These are phyloP conservation scores for Pterocarpus macrocarpus DNA, from an alignment of 306 rosid genomes.

Conservation along the genomic window DNA sequence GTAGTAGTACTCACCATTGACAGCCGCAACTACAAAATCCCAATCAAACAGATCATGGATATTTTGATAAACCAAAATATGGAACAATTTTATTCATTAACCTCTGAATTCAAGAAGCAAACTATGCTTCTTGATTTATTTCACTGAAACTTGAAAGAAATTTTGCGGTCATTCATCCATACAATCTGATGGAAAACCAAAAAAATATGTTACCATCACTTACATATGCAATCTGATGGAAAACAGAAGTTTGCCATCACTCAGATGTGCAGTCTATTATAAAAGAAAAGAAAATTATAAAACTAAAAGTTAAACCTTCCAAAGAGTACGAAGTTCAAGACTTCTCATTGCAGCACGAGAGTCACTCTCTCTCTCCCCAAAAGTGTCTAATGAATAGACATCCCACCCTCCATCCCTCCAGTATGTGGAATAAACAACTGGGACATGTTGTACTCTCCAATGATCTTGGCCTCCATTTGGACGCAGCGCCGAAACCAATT, in stretches of 20 bases:
- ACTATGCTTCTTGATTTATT: constrained; percentile 25
- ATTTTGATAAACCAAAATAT: constrained; percentile 1
- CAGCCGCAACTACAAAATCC: constrained; percentile 8
- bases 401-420: constrained; percentile 80
- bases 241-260: constrained; percentile 29
- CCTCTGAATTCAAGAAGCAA: constrained; percentile 16
- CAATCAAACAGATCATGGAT: neutral
- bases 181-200: neutral
- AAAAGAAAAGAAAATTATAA: neutral
- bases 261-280: neutral
- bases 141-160: neutral
- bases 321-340: constrained; percentile 42
- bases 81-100: constrained; percentile 28
- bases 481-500: constrained; percentile 53
- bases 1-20: neutral
- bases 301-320: constrained; percentile 54
- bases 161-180: neutral
- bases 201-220: neutral
- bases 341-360: constrained; percentile 34
- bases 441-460: constrained; percentile 63
- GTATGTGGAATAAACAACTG: constrained; percentile 61
- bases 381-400: constrained; percentile 60
- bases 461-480: constrained; percentile 60
- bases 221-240: neutral
- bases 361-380: constrained; percentile 50